These are phyloP conservation scores for Mucor plumbeus DNA, from an alignment of 371 early-diverging fungal genomes.

Conservation along the genomic window DNA sequence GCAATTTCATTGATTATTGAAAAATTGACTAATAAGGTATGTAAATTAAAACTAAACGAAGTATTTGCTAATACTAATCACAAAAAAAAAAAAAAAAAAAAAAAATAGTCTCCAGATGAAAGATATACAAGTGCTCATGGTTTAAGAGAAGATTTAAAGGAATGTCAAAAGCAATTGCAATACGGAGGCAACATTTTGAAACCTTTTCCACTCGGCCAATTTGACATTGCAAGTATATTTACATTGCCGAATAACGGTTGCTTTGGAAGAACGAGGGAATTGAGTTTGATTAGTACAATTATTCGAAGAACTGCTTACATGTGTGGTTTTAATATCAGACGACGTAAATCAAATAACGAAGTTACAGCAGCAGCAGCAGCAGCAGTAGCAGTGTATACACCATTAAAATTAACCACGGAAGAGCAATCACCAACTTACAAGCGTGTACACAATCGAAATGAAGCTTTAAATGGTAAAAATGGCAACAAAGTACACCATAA, in stretches of 20 bases:
- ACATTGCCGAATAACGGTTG: constrained; percentile 55
- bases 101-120: constrained; percentile 60
- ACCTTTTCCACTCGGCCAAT: constrained; percentile 52
- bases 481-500: constrained; percentile 14
- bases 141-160: constrained; percentile 59
- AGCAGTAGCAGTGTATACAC: constrained; percentile 19
- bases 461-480: background rate
- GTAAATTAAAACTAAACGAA: too few relatives aligned
- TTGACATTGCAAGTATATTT: constrained; percentile 62
- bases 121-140: constrained; percentile 65
- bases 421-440: constrained; percentile 20
- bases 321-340: constrained; percentile 29
- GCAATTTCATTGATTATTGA: constrained; percentile 56
- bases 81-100: background rate
- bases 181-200: background rate
- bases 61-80: too few relatives aligned
- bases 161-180: constrained; percentile 46
- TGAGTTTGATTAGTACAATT: constrained; percentile 39
- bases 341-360: constrained; percentile 11
- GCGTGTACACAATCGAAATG: constrained; percentile 20
- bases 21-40: constrained; percentile 65
- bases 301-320: constrained; percentile 45
- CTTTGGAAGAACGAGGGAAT: constrained; percentile 52
- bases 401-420: constrained; percentile 11
- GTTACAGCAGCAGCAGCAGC: constrained; percentile 8